Percentiles rank a stretch among this genome's conserved stretches.
These are phyloP conservation scores for Apiotrichum veenhuisii DNA, from an alignment of 1,284 basidiomycete species.

Conservation along the genomic window DNA sequence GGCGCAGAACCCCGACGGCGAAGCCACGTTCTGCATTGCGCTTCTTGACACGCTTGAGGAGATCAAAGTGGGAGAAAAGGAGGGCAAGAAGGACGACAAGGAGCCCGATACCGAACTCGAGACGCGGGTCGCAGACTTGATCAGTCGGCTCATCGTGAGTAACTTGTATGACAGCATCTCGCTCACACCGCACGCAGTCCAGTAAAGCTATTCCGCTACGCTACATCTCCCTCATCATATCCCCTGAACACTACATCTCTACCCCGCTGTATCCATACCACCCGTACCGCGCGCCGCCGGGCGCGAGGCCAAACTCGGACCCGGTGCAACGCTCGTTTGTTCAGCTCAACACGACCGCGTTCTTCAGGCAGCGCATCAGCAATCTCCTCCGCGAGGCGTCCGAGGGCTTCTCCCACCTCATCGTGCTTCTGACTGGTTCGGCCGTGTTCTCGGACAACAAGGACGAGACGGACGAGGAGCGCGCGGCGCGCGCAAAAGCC, in stretches of 20 bases:
- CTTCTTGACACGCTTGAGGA: conserved; percentile 18
- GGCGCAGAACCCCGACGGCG: background rate
- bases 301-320: too few species aligned
- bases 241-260: conserved; percentile 24
- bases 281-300: conserved; percentile 11
- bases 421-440: conserved; percentile 71
- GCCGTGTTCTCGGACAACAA: conserved; percentile 41
- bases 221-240: conserved; percentile 28
- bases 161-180: background rate
- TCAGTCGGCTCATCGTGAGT: conserved; percentile 12
- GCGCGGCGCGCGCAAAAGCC: conserved; percentile 60
- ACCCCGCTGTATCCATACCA: conserved; percentile 31
- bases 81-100: conserved; percentile 6
- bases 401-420: conserved; percentile 92
- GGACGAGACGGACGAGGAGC: conserved; percentile 9
- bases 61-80: conserved; percentile 5
- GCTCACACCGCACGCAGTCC: background rate
- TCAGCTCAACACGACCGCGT: conserved; percentile 41
- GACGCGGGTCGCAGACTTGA: conserved; percentile 4
- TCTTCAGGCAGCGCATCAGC: conserved; percentile 97
- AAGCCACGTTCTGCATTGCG: background rate
- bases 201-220: conserved; percentile 19
- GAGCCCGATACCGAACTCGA: background rate
- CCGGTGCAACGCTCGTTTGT: conserved; percentile 26
- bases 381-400: conserved; percentile 95